These are phyloP conservation scores for Hebeloma cylindrosporum DNA, from an alignment of 768 basidiomycete species.

Conservation along the genomic window DNA sequence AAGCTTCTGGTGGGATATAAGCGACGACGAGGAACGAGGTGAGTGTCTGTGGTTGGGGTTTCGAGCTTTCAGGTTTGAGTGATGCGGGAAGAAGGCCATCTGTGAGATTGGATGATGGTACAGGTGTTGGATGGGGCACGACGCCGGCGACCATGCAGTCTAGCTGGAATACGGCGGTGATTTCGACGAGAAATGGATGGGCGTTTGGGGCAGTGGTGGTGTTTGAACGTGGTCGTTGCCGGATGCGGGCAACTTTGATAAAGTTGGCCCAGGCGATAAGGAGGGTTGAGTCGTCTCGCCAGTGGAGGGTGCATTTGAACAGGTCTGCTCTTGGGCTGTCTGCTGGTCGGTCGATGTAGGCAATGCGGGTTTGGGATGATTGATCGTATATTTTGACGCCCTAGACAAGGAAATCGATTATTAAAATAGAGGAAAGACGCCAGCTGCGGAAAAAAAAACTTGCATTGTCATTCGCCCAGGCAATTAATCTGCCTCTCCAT, in stretches of 20 bases:
- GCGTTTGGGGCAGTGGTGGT: slow-evolving; percentile 46
- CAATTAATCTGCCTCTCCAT: slow-evolving; percentile 85
- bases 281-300: slow-evolving; percentile 91
- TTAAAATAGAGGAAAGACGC: background rate
- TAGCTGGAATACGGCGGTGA: slow-evolving; percentile 88
- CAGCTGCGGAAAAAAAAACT: slow-evolving; percentile 30
- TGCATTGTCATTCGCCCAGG: slow-evolving; percentile 94
- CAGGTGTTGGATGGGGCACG: slow-evolving; percentile 64
- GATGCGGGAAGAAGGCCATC: slow-evolving; percentile 19
- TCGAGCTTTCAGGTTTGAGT: slow-evolving; percentile 16
- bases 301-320: slow-evolving; percentile 88
- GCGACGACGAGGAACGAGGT: slow-evolving; percentile 86
- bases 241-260: slow-evolving; percentile 86
- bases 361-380: slow-evolving; percentile 70
- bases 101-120: slow-evolving; percentile 17
- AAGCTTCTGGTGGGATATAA: slow-evolving; percentile 79
- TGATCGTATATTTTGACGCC: slow-evolving; percentile 95
- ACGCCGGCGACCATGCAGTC: slow-evolving; percentile 97
- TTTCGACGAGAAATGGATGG: slow-evolving; percentile 74
- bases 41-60: slow-evolving; percentile 31
- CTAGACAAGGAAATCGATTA: slow-evolving; percentile 35
- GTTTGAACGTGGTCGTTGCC: slow-evolving; percentile 52
- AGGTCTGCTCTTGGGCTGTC: slow-evolving; percentile 91
- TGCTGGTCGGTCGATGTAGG: slow-evolving; percentile 78
- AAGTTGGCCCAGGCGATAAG: slow-evolving; percentile 93